These are phyloP conservation scores for Suillus plorans DNA, from an alignment of 768 basidiomycete genomes.

Conservation along the genomic window DNA sequence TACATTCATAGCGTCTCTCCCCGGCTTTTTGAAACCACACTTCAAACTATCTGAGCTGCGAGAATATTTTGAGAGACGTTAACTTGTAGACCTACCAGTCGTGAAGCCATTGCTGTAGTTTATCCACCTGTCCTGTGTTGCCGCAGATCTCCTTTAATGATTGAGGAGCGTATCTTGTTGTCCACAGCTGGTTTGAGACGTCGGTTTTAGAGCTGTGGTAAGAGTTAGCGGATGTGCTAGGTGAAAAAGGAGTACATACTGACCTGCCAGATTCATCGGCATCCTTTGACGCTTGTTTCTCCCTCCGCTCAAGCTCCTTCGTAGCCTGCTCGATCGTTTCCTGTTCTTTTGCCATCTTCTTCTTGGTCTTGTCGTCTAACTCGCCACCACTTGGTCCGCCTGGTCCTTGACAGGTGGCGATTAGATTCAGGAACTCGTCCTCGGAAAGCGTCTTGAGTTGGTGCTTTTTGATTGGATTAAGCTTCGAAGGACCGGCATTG, in stretches of 20 bases:
- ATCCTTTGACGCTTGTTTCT: constrained; percentile 51
- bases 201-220: constrained; percentile 36
- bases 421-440: constrained; percentile 83
- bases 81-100: constrained; percentile 67
- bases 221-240: not conserved
- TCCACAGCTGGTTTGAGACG: constrained; percentile 80
- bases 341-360: constrained; percentile 81
- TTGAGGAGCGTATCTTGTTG: constrained; percentile 90
- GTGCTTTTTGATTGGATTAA: constrained; percentile 82
- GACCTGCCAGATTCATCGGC: constrained; percentile 20
- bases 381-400: constrained; percentile 34
- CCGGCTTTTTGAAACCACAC: constrained; percentile 87
- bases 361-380: constrained; percentile 76
- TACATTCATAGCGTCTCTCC: constrained; percentile 83
- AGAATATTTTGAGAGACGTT: not conserved
- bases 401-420: constrained; percentile 65
- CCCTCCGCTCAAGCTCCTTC: constrained; percentile 74
- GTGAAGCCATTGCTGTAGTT: constrained; percentile 81
- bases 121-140: constrained; percentile 91
- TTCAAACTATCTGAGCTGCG: constrained; percentile 73
- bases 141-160: constrained; percentile 90
- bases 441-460: constrained; percentile 75
- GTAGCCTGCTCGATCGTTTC: constrained; percentile 72
- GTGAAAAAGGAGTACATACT: not conserved
- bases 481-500: constrained; percentile 85